A percentile compares a stretch with the other conserved stretches of the same genome.
Conservation (phyloP, 768 basidiomycete genomes). For the Gyrodon lividus region DNA sequence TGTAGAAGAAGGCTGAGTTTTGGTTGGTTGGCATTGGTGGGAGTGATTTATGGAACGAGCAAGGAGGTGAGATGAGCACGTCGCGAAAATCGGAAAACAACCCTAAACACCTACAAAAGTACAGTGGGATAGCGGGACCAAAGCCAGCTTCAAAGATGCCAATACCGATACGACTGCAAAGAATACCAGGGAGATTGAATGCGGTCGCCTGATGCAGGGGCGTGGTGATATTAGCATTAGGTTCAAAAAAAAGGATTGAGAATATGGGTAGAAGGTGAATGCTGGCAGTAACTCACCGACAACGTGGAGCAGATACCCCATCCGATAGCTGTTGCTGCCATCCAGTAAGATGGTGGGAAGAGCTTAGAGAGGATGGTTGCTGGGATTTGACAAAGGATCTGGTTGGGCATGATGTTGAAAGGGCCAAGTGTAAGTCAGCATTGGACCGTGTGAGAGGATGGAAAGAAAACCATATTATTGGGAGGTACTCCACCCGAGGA, state of each 20-base stretch:
- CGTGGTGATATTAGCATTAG: not conserved
- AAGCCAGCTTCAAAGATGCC: slow-evolving; percentile 80
- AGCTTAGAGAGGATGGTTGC: slow-evolving; percentile 66
- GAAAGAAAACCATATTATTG: no score
- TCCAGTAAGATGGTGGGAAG: slow-evolving; percentile 65
- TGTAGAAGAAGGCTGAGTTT: slow-evolving; percentile 71
- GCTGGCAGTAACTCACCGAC: slow-evolving; percentile 43
- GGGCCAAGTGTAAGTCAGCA: not conserved
- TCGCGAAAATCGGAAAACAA: not conserved
- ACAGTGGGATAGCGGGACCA: slow-evolving; percentile 73
- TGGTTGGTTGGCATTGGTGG: not conserved
- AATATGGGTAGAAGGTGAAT: not conserved
- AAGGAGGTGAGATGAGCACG: not conserved
- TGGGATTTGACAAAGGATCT: slow-evolving; percentile 73
- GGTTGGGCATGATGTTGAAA: not conserved
- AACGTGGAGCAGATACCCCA: slow-evolving; percentile 78
- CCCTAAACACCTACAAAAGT: slow-evolving; percentile 61
- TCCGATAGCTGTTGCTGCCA: slow-evolving; percentile 61
- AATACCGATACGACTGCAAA: slow-evolving; percentile 59
- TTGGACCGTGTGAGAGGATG: not conserved
- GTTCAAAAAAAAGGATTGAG: not conserved
- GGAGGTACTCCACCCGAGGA: no score
- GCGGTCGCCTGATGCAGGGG: slow-evolving; percentile 47
- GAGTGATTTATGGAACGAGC: not conserved
- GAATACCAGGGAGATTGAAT: slow-evolving; percentile 58